A percentile compares a stretch with the other conserved stretches of the same genome.
These are phyloP conservation scores for Cadophora luteo-olivacea DNA, from an alignment of 2,329 filamentous ascomycete genomes.

Conservation along the genomic window DNA sequence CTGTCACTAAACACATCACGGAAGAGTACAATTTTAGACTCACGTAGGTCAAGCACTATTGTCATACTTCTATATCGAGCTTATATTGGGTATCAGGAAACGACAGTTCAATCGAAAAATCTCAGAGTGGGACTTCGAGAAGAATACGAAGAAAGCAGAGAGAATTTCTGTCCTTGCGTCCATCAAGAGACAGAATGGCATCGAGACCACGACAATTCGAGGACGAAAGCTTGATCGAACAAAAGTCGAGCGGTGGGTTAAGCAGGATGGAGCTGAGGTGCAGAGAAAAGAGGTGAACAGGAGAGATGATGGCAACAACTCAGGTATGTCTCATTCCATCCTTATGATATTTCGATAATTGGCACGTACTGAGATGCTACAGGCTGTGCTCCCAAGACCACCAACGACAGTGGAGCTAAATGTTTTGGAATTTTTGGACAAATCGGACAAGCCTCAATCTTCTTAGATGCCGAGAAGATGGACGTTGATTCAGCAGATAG, in stretches of 20 bases:
- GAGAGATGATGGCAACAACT: not conserved
- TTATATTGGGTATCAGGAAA: not conserved
- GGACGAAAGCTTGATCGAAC: not conserved
- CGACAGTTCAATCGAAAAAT: slow-evolving; percentile 18
- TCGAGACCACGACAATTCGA: not conserved
- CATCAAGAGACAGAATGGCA: not conserved
- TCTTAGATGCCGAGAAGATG: not conserved
- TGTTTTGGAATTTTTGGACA: no score
- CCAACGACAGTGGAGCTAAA: not conserved
- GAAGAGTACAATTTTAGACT: slow-evolving; percentile 9
- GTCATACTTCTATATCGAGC: not conserved
- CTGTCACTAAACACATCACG: not conserved
- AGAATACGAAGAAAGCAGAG: slow-evolving; percentile 12
- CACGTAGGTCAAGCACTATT: not conserved
- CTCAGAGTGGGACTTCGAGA: slow-evolving; percentile 4
- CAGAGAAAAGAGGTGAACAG: not conserved
- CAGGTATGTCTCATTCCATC: not conserved
- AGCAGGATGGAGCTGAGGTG: not conserved
- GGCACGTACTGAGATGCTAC: not conserved
- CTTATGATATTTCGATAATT: not conserved
- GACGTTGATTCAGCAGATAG: not conserved
- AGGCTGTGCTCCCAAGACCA: not conserved
- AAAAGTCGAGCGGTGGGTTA: not conserved
- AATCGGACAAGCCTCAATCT: no score
- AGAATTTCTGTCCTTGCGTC: not conserved